Conservation (phyloP, 176 grass and related monocot genomes). For the Tillandsia fasciculata region DNA sequence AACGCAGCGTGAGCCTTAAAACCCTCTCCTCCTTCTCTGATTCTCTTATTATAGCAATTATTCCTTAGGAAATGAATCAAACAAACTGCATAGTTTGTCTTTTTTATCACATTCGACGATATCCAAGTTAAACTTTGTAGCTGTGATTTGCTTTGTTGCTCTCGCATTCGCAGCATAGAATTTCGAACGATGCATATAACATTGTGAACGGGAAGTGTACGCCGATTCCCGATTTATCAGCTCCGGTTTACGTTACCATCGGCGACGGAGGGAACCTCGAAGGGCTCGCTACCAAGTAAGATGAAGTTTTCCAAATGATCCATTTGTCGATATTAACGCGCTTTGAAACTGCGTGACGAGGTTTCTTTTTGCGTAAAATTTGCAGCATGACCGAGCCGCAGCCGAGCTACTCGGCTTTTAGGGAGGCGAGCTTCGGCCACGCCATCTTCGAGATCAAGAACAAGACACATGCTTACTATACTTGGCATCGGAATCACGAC, state of each 20-base stretch:
- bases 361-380: background rate
- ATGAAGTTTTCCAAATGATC: background rate
- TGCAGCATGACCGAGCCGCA: slow-evolving; percentile 78
- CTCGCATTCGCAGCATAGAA: slow-evolving; percentile 49
- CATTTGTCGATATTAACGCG: no score
- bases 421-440: slow-evolving; percentile 94
- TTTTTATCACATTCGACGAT: no score
- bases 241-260: slow-evolving; percentile 80
- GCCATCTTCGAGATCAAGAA: slow-evolving; percentile 91
- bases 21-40: background rate
- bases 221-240: slow-evolving; percentile 42
- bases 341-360: no score
- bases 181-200: slow-evolving; percentile 77
- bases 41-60: background rate
- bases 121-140: no score
- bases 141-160: background rate
- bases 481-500: slow-evolving; percentile 84
- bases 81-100: no score
- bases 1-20: slow-evolving; percentile 55
- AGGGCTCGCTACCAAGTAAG: slow-evolving; percentile 77
- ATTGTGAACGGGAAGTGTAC: slow-evolving; percentile 55
- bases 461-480: slow-evolving; percentile 74
- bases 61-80: background rate
- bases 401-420: slow-evolving; percentile 84
- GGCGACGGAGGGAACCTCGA: slow-evolving; percentile 82